Conservation (phyloP, 768 basidiomycete genomes). For the Royoungia palumana region DNA sequence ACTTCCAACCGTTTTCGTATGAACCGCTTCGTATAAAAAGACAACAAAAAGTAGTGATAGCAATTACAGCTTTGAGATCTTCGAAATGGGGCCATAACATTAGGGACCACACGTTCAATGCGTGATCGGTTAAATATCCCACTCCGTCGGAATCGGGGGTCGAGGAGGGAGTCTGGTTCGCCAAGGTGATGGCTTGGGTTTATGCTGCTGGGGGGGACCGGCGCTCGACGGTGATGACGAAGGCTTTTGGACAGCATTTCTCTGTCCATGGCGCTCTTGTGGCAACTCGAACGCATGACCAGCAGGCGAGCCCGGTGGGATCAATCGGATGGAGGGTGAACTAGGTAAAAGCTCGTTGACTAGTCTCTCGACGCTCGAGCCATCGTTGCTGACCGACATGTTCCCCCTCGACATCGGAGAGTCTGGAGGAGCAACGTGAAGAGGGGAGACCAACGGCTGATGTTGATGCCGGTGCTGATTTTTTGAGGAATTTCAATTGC, state of each 20-base stretch:
- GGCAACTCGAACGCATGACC: neutral
- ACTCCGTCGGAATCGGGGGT: slow-evolving; percentile 31
- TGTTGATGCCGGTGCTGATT: slow-evolving; percentile 8
- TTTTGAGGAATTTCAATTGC: neutral
- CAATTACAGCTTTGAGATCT: no score
- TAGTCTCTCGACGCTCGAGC: slow-evolving; percentile 16
- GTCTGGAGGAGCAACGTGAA: neutral
- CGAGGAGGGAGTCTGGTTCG: slow-evolving; percentile 30
- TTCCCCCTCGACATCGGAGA: neutral
- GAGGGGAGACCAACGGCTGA: slow-evolving; percentile 13
- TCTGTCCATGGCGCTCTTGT: neutral
- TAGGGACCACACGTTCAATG: no score
- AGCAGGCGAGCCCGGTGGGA: slow-evolving; percentile 17
- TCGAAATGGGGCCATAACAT: no score
- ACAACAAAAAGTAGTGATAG: no score
- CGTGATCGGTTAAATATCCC: slow-evolving; percentile 19
- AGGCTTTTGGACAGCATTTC: neutral
- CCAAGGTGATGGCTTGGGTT: slow-evolving; percentile 13
- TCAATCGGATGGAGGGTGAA: slow-evolving; percentile 21
- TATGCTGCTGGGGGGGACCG: neutral
- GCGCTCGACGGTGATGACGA: neutral
- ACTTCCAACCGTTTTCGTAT: no score
- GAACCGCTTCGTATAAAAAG: no score
- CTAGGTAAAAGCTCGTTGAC: slow-evolving; percentile 16
- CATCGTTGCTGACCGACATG: neutral